Percentiles rank a stretch among this genome's conserved stretches.
These are phyloP conservation scores for Zygoascus meyerae DNA, from an alignment of 1,139 yeast species.

Conservation along the genomic window DNA sequence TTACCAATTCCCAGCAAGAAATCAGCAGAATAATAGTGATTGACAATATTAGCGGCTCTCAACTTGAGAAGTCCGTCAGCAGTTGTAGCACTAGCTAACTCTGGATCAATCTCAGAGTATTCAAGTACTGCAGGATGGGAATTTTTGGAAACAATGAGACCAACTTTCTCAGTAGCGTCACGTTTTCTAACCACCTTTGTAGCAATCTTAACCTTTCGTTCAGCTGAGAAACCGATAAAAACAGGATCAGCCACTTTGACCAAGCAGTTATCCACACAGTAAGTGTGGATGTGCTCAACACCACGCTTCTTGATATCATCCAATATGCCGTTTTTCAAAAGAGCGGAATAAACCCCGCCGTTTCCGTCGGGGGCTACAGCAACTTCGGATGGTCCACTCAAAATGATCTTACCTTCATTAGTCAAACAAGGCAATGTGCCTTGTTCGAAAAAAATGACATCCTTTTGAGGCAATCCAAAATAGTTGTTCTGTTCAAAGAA, in stretches of 20 bases:
- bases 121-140: conserved; percentile 87
- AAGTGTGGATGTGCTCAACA: conserved; percentile 88
- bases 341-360: conserved; percentile 91
- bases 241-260: conserved; percentile 94
- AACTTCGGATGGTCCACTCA: conserved; percentile 49
- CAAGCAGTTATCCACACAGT: conserved; percentile 90
- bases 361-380: conserved; percentile 97
- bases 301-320: conserved; percentile 65
- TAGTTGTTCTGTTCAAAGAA: conserved; percentile 57
- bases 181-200: conserved; percentile 95
- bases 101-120: conserved; percentile 80
- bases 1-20: conserved; percentile 55
- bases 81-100: conserved; percentile 59
- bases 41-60: conserved; percentile 95
- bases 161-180: conserved; percentile 83
- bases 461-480: conserved; percentile 60
- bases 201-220: conserved; percentile 61
- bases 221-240: conserved; percentile 82
- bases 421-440: conserved; percentile 92
- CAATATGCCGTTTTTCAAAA: conserved; percentile 57
- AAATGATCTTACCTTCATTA: conserved; percentile 64
- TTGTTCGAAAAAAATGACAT: conserved; percentile 81
- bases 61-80: conserved; percentile 53
- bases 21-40: conserved; percentile 85
- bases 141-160: conserved; percentile 67